Conservation (phyloP, 768 basidiomycete species). For the Agaricus subrufescens region DNA sequence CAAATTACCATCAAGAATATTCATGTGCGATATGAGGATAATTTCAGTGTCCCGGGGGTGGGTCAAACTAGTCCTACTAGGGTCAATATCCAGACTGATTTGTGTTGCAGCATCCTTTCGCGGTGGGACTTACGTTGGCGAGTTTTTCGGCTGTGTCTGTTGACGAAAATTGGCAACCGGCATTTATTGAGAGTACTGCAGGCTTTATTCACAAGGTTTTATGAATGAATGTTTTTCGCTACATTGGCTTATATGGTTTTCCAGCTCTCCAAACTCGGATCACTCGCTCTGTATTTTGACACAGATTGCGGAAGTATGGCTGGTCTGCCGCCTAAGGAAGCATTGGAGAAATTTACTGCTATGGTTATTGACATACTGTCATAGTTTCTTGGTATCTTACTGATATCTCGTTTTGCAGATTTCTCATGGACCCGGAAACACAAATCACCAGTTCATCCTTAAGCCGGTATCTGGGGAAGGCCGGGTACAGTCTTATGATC, state of each 20-base stretch:
- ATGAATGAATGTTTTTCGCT: not conserved
- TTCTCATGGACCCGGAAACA: constrained; percentile 40
- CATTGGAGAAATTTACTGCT: constrained; percentile 65
- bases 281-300: constrained; percentile 90
- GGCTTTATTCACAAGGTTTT: constrained; percentile 85
- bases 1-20: constrained; percentile 96
- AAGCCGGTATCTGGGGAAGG: constrained; percentile 96
- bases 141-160: constrained; percentile 89
- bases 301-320: constrained; percentile 84
- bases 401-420: constrained; percentile 26
- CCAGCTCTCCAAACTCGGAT: constrained; percentile 81
- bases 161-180: constrained; percentile 79
- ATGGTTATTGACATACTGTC: constrained; percentile 45
- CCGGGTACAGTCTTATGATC: constrained; percentile 40
- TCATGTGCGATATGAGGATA: constrained; percentile 95
- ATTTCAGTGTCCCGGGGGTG: constrained; percentile 88
- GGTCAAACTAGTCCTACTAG: constrained; percentile 21
- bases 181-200: constrained; percentile 88
- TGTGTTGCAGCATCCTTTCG: constrained; percentile 78
- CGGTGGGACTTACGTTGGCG: constrained; percentile 83
- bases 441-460: constrained; percentile 86
- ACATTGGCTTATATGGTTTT: constrained; percentile 4
- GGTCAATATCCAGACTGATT: constrained; percentile 2
- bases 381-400: not conserved
- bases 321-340: constrained; percentile 58